Conservation (phyloP, 169 alveolate genomes). For the Babesia ovata region DNA sequence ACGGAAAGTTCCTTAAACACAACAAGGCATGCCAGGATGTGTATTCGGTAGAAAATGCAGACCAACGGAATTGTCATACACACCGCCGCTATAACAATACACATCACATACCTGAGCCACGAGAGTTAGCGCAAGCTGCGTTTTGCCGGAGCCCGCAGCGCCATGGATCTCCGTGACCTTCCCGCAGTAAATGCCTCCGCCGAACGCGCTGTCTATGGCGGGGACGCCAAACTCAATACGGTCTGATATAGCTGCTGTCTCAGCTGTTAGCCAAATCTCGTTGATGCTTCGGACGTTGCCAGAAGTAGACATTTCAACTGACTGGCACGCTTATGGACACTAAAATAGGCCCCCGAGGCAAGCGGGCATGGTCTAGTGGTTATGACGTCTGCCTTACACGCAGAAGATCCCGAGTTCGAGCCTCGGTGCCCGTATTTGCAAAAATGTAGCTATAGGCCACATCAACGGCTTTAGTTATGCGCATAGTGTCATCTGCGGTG, state of each 20-base stretch:
- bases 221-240: conserved; percentile 35
- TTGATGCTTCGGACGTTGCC: conserved; percentile 17
- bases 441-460: neutral
- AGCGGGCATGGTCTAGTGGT: conserved; percentile 90
- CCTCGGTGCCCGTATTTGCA: conserved; percentile 82
- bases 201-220: conserved; percentile 49
- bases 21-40: too few species aligned
- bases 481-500: neutral
- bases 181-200: conserved; percentile 58
- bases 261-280: conserved; percentile 47
- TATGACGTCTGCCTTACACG: conserved; percentile 89
- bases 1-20: too few species aligned
- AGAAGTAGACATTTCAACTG: conserved; percentile 15
- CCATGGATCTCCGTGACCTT: conserved; percentile 62
- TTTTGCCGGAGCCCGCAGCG: conserved; percentile 62
- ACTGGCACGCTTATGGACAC: neutral
- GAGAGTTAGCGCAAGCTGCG: conserved; percentile 61
- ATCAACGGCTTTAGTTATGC: neutral
- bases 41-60: neutral
- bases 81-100: too few species aligned
- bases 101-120: conserved; percentile 58
- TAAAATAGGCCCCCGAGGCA: neutral
- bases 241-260: neutral
- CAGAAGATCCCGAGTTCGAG: conserved; percentile 90
- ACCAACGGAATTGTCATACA: neutral